phyloP scores from a whole-genome alignment of 2,329 filamentous ascomycete species.

The Nemania sp. region DNA sequence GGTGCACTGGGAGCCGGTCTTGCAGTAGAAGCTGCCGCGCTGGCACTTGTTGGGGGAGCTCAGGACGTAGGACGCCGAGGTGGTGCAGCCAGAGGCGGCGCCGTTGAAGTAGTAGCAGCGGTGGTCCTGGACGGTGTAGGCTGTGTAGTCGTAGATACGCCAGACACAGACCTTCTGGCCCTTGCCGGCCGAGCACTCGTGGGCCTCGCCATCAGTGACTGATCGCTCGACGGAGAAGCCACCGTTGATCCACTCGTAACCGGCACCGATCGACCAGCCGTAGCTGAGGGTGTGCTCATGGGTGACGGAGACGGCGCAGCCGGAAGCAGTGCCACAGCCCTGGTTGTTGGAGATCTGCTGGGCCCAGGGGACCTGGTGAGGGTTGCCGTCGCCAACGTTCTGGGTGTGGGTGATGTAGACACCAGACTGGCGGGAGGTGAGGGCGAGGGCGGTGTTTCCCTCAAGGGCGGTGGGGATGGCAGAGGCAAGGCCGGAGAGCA shows the following conservation, averaged over 20 bases:
- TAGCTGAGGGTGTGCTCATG: no score
- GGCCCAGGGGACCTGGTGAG: constrained; percentile 6
- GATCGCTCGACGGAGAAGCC: no score
- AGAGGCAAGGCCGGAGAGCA: no score
- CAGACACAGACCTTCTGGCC: constrained; percentile 5
- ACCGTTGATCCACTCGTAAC: no score
- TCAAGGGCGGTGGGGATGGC: no score
- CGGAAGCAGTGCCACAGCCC: not conserved
- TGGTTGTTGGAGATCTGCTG: not conserved
- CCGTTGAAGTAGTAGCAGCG: no score
- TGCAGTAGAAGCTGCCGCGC: not conserved
- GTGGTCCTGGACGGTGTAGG: constrained; percentile 1
- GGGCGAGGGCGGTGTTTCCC: no score
- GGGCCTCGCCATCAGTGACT: no score
- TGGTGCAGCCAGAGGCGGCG: not conserved
- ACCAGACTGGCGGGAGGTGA: not conserved
- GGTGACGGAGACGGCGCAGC: not conserved
- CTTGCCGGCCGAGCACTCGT: not conserved
- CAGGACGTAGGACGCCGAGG: not conserved
- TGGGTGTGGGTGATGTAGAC: not conserved
- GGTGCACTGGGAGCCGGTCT: not conserved
- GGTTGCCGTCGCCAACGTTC: constrained; percentile 3
- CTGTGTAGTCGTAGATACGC: constrained; percentile 4
- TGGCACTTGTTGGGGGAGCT: constrained; percentile 9
- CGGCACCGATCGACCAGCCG: no score